Conservation (phyloP, 2,329 filamentous ascomycete species). For the Calonectria pseudoturangicola region DNA sequence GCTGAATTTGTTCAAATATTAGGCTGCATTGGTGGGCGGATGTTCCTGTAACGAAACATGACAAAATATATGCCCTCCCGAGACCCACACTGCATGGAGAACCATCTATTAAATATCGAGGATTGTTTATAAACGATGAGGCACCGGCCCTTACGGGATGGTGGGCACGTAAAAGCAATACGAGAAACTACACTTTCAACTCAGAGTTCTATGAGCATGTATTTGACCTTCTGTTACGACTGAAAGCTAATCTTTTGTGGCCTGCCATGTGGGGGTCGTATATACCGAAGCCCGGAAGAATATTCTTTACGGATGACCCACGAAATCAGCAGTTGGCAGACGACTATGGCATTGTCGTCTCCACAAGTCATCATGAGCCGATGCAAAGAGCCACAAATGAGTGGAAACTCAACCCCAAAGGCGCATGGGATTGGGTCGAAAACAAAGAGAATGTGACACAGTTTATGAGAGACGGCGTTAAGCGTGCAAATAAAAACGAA, state of each 20-base stretch:
- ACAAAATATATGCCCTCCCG: not conserved
- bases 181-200: not conserved
- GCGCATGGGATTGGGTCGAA: not conserved
- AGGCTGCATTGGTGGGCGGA: not conserved
- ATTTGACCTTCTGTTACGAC: not conserved
- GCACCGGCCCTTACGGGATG: not conserved
- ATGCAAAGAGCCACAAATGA: not conserved
- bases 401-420: not conserved
- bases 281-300: not conserved
- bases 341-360: not conserved
- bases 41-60: not conserved
- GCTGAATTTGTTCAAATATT: not conserved
- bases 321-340: not conserved
- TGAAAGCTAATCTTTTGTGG: not conserved
- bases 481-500: not conserved
- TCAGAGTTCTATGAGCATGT: not conserved
- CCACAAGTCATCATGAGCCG: not conserved
- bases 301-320: not conserved
- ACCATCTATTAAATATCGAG: not conserved
- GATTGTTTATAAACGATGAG: not conserved
- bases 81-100: not conserved
- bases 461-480: not conserved
- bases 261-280: not conserved
- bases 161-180: not conserved
- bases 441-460: not conserved